Evolutionary conservation across 345 rosid species (phyloP).

Genomic region (Eucalyptus melliodora): DNA sequence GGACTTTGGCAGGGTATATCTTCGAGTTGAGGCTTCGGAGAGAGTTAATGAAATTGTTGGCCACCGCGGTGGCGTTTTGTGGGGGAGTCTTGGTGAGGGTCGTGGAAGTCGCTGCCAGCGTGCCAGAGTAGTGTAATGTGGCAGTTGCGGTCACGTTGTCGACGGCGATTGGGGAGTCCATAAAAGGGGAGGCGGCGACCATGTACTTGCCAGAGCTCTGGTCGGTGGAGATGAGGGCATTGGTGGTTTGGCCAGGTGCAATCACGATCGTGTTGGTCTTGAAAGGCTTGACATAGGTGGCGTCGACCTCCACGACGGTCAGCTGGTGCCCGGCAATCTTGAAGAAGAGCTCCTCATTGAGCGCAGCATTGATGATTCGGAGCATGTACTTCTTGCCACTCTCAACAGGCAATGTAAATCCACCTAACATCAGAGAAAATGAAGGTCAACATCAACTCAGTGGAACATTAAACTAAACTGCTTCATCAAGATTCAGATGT

Average conservation of each 20-base stretch:
- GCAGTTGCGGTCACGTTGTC: conserved; percentile 82
- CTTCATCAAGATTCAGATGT: not conserved
- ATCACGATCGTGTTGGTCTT: not conserved
- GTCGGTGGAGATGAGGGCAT: not conserved
- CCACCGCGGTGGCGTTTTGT: conserved; percentile 58
- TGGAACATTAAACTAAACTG: no score
- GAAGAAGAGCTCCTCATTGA: not conserved
- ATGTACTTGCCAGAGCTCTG: not conserved
- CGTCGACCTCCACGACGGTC: not conserved
- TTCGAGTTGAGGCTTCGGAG: conserved; percentile 75
- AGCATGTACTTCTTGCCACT: not conserved
- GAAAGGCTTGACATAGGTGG: not conserved
- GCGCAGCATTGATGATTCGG: not conserved
- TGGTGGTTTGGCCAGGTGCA: not conserved
- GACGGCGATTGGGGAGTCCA: conserved; percentile 79
- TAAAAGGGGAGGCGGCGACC: not conserved
- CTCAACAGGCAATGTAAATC: not conserved
- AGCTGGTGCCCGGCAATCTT: not conserved
- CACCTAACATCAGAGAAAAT: not conserved
- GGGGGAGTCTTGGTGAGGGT: conserved; percentile 51
- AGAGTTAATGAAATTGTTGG: conserved; percentile 39
- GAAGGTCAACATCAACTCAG: not conserved
- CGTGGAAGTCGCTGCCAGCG: conserved; percentile 40
- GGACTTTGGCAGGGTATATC: conserved; percentile 67
- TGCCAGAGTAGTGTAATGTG: conserved; percentile 69